phyloP scores from a whole-genome alignment of 352 stramenopile species.

The Phytophthora citricola region DNA sequence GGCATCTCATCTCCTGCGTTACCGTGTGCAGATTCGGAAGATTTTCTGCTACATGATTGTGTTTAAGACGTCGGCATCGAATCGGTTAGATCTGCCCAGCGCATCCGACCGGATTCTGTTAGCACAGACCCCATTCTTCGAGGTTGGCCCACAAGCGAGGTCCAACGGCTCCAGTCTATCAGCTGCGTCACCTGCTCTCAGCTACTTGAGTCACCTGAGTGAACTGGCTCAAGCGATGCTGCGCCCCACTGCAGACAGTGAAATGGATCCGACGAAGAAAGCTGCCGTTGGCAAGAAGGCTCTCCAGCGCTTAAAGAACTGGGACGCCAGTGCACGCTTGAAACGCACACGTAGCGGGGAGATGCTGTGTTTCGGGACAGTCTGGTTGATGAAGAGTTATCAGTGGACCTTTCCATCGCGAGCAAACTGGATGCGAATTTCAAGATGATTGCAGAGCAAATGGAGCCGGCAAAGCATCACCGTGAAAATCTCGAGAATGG shows the following conservation, averaged over 20 bases:
- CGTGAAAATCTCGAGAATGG: constrained; percentile 5
- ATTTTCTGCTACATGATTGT: constrained; percentile 89
- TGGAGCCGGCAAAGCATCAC: constrained; percentile 36
- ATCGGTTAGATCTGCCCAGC: constrained; percentile 76
- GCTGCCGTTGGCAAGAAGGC: constrained; percentile 51
- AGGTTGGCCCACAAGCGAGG: constrained; percentile 28
- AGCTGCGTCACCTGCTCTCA: constrained; percentile 43
- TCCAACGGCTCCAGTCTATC: constrained; percentile 30
- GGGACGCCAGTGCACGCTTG: constrained; percentile 67
- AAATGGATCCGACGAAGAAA: constrained; percentile 55
- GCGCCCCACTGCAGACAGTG: constrained; percentile 39
- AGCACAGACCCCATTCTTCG: constrained; percentile 76
- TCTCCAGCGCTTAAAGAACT: constrained; percentile 66
- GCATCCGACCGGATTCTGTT: constrained; percentile 80
- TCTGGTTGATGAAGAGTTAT: constrained; percentile 81
- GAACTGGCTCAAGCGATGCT: constrained; percentile 79
- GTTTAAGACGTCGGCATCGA: constrained; percentile 82
- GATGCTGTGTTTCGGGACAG: constrained; percentile 78
- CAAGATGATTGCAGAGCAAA: constrained; percentile 88
- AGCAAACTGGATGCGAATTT: constrained; percentile 88
- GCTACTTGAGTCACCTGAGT: constrained; percentile 77
- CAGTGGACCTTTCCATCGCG: constrained; percentile 79
- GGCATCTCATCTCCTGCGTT: no score
- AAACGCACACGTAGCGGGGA: constrained; percentile 45
- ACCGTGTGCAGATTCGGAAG: constrained; percentile 69